Conservation (phyloP, 2,329 filamentous ascomycete species). For the Fusarium subtropicale region DNA sequence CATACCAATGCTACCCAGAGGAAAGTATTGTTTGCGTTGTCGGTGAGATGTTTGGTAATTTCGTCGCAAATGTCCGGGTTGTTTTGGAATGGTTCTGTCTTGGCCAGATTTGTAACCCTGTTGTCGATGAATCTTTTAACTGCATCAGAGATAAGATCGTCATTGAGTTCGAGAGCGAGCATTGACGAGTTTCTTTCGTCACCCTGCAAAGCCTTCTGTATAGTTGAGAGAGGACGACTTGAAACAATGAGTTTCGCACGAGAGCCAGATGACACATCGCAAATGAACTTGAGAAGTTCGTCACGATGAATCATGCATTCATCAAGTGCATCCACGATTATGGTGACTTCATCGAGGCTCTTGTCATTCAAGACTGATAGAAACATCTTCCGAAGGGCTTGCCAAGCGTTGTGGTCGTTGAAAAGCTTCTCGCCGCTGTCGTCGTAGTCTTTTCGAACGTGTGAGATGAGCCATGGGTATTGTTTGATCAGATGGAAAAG, state of each 20-base stretch:
- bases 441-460: background rate
- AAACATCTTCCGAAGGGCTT: background rate
- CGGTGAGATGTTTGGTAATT: fast-evolving
- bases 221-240: fast-evolving
- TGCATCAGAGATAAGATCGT: background rate
- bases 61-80: fast-evolving
- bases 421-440: background rate
- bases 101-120: fast-evolving
- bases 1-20: background rate
- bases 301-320: background rate
- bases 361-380: background rate
- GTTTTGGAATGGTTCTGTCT: fast-evolving
- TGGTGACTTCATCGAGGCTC: background rate
- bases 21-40: fast-evolving
- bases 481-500: background rate
- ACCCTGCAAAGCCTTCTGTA: background rate
- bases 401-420: background rate
- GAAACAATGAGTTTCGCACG: background rate
- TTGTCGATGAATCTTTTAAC: background rate
- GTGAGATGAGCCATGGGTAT: background rate
- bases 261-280: background rate
- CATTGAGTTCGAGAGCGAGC: background rate
- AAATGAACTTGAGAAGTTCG: background rate
- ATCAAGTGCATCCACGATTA: background rate
- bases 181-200: fast-evolving